Evolutionary conservation across 23 red algal genomes (phyloP).

Genomic region (Chondrus crispus): DNA sequence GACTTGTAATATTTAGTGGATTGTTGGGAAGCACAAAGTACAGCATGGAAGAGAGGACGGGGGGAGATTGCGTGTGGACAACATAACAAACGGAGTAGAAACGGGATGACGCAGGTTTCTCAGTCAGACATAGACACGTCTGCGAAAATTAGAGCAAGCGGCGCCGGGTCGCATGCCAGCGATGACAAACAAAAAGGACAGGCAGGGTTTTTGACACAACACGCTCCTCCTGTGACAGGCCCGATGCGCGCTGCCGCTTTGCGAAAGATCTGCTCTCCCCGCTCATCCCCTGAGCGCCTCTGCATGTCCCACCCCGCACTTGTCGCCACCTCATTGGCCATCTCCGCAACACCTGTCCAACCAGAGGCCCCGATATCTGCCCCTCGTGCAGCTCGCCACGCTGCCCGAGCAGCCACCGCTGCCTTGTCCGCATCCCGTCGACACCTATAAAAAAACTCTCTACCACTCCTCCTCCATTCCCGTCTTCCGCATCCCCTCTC

Average conservation of each 20-base stretch:
- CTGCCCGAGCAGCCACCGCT: too few relatives aligned
- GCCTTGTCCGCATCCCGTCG: neutral
- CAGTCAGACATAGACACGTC: neutral
- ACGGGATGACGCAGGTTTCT: neutral
- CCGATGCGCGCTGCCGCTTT: neutral
- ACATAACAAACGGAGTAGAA: neutral
- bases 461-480: neutral
- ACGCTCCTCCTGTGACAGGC: neutral
- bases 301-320: neutral
- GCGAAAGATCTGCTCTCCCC: constrained; percentile 19
- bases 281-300: too few relatives aligned
- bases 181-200: neutral
- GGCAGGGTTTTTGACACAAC: neutral
- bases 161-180: neutral
- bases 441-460: neutral
- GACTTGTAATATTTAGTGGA: neutral
- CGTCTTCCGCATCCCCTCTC: neutral
- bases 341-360: neutral
- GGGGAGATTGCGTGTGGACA: neutral
- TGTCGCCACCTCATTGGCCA: neutral
- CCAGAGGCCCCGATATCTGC: neutral
- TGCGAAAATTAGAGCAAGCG: neutral
- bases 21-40: neutral
- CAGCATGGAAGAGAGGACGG: neutral
- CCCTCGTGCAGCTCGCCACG: constrained; percentile 8